Evolutionary conservation across 371 early-diverging fungal genomes (phyloP), one percentile per base, ranked within the genome.

Genomic region (Rhizopus arrhizus): DNA sequence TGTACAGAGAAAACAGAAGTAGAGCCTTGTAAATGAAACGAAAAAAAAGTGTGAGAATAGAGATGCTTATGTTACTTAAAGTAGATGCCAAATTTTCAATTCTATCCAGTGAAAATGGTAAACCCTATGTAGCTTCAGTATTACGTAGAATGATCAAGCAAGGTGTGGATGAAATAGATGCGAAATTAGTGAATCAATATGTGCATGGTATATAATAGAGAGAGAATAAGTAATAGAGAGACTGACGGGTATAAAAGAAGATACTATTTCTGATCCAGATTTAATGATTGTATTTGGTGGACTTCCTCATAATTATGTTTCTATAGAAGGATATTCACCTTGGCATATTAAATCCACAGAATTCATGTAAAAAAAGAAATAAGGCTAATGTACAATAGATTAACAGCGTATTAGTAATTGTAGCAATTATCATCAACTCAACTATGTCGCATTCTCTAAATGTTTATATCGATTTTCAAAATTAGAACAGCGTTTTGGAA

Each of bases 281-380:
- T 58, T 85, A 41, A 66, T 84, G 68, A 76, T 87, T 53, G 69
- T 85, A 29, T 82, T 77, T 75, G 80, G 82, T 61, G 84, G 84
- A 4, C 70, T 79, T 35, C 73, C 85, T 66, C 84, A 85, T 64
- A 61, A 72, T 57, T 75, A 75, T 53, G 54, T 80, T 53, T 73
- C 72, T 46, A 66, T 87, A 64, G 78, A 82, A 57, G 85, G 85
- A 7, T 87, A 78, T 61, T 77, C 82, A 34, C 87, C 87, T n/a
- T 87, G 87, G 87, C 84, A 83, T 55, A 73, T 84, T 36, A 75
- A 78, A 42, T 64, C 80, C 36, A 85, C 87, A 32, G 87, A 87
- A 62, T 78, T 87, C 43, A 68, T 75, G 85, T 83, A 78, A 66
- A 80, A 64, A 31, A 36, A 47, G 47, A 13, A 47, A n/a, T 28